Evolutionary conservation across 768 basidiomycete species (phyloP).

Genomic region (Calocybe cyanea): DNA sequence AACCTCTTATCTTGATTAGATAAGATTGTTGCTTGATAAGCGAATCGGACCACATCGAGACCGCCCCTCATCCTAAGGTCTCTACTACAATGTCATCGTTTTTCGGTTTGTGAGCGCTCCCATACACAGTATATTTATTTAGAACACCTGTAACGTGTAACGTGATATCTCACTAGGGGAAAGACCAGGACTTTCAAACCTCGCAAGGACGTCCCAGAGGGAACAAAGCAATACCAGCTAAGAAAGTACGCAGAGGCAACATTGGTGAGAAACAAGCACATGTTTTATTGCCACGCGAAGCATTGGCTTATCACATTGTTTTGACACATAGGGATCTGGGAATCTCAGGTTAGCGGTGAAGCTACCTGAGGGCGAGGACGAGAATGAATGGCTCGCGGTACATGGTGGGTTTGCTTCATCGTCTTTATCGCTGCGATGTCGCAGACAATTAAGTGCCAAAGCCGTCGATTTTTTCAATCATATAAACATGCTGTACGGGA

Average conservation of each 20-base stretch:
- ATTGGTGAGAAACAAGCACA: constrained; percentile 45
- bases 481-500: constrained; percentile 98
- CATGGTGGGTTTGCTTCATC: constrained; percentile 71
- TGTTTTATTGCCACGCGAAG: neutral
- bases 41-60: neutral
- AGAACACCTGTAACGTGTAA: constrained; percentile 2
- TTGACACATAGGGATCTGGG: constrained; percentile 74
- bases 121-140: constrained; percentile 3
- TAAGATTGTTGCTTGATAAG: constrained; percentile 2
- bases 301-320: constrained; percentile 1
- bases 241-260: constrained; percentile 98
- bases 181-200: constrained; percentile 97
- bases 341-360: constrained; percentile 91
- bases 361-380: constrained; percentile 94
- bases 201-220: constrained; percentile 90
- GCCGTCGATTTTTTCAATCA: constrained; percentile 99
- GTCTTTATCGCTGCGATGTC: neutral
- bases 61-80: neutral
- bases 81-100: constrained; percentile 69
- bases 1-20: constrained; percentile 1
- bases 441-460: constrained; percentile 27
- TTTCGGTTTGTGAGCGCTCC: constrained; percentile 70
- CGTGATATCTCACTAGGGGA: constrained; percentile 43
- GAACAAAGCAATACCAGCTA: constrained; percentile 96
- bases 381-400: constrained; percentile 99